Evolutionary conservation across 768 basidiomycete species (phyloP).

Genomic region (Tulasnella sp.): DNA sequence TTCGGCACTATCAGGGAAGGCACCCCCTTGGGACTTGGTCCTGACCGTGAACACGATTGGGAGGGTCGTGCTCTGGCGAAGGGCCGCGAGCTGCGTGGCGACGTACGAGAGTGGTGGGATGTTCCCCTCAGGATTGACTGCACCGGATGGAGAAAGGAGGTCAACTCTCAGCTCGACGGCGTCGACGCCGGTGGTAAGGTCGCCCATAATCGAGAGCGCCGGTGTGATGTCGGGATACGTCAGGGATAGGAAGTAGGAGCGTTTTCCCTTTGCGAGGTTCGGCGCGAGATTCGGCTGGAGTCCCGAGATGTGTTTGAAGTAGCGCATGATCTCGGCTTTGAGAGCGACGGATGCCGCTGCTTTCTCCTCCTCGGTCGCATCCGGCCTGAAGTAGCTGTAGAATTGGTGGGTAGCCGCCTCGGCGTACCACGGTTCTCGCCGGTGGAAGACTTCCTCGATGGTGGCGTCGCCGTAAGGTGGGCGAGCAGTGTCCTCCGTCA

Average conservation of each 20-base stretch:
- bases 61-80: constrained; percentile 71
- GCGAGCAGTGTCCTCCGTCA: constrained; percentile 67
- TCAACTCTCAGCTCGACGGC: constrained; percentile 95
- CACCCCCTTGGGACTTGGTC: constrained; percentile 83
- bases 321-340: constrained; percentile 62
- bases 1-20: constrained; percentile 75
- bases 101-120: constrained; percentile 73
- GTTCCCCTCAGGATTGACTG: constrained; percentile 44
- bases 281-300: constrained; percentile 58
- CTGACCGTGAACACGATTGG: constrained; percentile 93
- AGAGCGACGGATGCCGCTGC: background rate
- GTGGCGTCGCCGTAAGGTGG: constrained; percentile 82
- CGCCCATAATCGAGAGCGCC: constrained; percentile 63
- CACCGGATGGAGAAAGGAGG: constrained; percentile 57
- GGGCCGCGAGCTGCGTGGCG: constrained; percentile 68
- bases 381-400: constrained; percentile 58
- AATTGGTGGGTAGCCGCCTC: constrained; percentile 82
- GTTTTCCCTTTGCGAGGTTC: constrained; percentile 49
- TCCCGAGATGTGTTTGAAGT: constrained; percentile 86
- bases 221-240: constrained; percentile 85
- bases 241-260: constrained; percentile 90
- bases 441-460: constrained; percentile 73
- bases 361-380: constrained; percentile 17
- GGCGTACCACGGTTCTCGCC: constrained; percentile 81
- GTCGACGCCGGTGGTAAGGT: constrained; percentile 77